Evolutionary conservation across 805 yeast species (phyloP), one percentile per base, ranked within the genome.

Genomic region (Candida germanica): DNA sequence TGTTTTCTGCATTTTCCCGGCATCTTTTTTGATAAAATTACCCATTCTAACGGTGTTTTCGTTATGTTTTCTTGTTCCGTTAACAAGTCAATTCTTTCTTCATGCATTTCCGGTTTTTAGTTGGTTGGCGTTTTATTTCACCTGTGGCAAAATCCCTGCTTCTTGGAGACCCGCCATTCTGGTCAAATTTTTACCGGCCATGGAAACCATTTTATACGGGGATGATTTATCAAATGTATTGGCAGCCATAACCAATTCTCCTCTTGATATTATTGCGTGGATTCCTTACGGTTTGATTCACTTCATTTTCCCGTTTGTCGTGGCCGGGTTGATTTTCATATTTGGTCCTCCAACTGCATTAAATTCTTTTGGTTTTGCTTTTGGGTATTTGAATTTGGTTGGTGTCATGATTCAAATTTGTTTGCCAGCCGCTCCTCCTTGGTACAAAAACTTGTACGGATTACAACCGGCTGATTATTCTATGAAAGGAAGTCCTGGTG

Each of bases 361-460:
- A 27, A 77, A 94, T 41, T 77, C 86, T 6, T 91, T 82, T 61
- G 95, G 87, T 2, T 86, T 88, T 65, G 87, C 96, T 3, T 89
- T 93, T 64, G 98, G 98, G 9, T 87, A 84, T 66, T 84, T 88
- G 91, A 93, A 91, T 61, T 60, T 89, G 46, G 58, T 79, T 34
- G 98, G 97, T 29, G 97, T 91, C 21, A 52, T 83, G 23, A 75
- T 77, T 38, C 98, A 93, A 64, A 73, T 87, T 47, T 44, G 80
- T 4, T 87, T 87, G 57, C 96, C 98, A 5, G 86, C 93, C 33
- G 97, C 98, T 36, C 95, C 98, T 10, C 98, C 98, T 13, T 91
- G 98, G 98, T 91, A 91, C 58, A 84, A 86, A 51, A 78, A 78
- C 40, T 59, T 81, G 32, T 82, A 91, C 55, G 96, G 96, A 1